Evolutionary conservation across 768 basidiomycete species (phyloP).

Genomic region (Coprinopsis strossmayeri): DNA sequence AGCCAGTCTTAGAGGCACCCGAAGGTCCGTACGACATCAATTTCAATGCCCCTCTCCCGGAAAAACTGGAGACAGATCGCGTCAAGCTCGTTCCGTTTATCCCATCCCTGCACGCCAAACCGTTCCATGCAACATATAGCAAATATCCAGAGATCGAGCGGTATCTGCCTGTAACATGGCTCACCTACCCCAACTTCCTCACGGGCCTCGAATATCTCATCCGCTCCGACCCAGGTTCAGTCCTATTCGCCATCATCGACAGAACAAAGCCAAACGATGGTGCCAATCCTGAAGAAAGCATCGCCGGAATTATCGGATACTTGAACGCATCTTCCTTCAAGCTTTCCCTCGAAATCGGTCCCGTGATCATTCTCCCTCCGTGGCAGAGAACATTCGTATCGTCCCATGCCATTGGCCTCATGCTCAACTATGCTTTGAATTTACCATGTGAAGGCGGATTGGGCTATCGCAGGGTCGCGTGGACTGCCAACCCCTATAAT

Average conservation of each 20-base stretch:
- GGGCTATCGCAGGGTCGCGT: constrained; percentile 48
- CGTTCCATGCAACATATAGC: constrained; percentile 17
- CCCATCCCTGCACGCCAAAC: constrained; percentile 24
- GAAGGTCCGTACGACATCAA: constrained; percentile 28
- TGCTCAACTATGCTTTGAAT: constrained; percentile 34
- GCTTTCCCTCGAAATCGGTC: constrained; percentile 40
- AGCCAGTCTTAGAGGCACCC: background rate
- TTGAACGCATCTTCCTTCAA: constrained; percentile 26
- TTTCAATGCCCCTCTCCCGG: constrained; percentile 33
- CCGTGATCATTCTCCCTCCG: constrained; percentile 37
- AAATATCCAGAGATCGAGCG: constrained; percentile 26
- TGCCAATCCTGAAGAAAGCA: constrained; percentile 15
- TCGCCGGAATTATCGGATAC: constrained; percentile 49
- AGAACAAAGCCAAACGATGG: constrained; percentile 27
- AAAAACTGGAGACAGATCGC: constrained; percentile 30
- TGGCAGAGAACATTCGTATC: constrained; percentile 47
- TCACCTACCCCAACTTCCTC: constrained; percentile 23
- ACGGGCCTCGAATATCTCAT: constrained; percentile 21
- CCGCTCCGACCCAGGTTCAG: constrained; percentile 17
- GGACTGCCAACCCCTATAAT: constrained; percentile 43
- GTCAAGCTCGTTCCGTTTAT: constrained; percentile 39
- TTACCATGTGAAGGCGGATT: constrained; percentile 35
- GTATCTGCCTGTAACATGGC: constrained; percentile 35
- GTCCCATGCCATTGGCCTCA: constrained; percentile 34
- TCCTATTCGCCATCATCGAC: constrained; percentile 44